Base-by-base conservation (phyloP, 192 early-diverging fungal species). In the Coemansia sp. region DNA sequence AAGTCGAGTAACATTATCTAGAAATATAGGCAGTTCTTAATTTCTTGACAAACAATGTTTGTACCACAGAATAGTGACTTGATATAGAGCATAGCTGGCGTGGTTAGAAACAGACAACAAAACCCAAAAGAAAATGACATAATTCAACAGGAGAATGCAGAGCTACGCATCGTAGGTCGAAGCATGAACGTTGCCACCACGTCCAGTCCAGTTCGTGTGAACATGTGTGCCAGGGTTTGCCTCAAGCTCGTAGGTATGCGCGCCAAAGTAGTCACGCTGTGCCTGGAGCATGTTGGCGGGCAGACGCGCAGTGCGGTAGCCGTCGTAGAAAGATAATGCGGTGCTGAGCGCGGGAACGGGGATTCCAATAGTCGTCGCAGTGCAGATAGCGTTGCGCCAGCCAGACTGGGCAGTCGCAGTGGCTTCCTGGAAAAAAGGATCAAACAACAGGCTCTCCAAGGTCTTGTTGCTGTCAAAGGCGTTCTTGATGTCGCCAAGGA, bases 141-240 rank as follows among this genome's bases (percentile, higher is more conserved):
- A 21, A 56, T 33, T 10, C 9, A 30, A 25, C 25, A 8, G 33
- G 36, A 59, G 19, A 72, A 36, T 51, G 29, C 6, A 31, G 57
- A 54, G 51, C 83, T 83, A 92, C 59, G 81, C 90, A 20, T 89
- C 76, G 72, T 92, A 92, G 61, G 85, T 90, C 50, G 86, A 84
- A 1, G 88, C 87, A 51, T 85, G 81, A 58, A 92, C 88, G 64
- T 87, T 85, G 51, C 89, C 96, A 75, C 96, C 96, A 63, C 89
- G 88, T 56, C 95, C 96, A 69, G 95, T 97, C 96, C 95, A 98
- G 93, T 98, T 98, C 82, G 94, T 92, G 90, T 98, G 96, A 59
- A 94, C 78, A 81, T 71, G 89, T 57, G 66, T 85, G 51, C 92
- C 92, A 46, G 89, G 89, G 70, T 84, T 83, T 71, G 76, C 86